Evolutionary conservation across 2,329 filamentous ascomycete species (phyloP).

Genomic region (Ceratocystis smalleyi): DNA sequence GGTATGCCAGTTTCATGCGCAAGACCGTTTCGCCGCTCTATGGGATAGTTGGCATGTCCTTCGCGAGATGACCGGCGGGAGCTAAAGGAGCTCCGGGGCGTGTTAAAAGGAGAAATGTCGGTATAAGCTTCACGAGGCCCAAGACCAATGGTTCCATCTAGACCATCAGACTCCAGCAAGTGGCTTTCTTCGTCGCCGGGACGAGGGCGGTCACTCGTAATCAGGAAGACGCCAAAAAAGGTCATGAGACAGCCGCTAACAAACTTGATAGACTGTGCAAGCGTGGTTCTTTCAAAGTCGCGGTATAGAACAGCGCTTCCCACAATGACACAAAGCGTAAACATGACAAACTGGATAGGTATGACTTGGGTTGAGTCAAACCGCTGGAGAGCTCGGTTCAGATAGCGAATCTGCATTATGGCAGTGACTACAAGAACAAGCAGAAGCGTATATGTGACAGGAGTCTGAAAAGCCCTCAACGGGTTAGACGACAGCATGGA

Average conservation of each 20-base stretch:
- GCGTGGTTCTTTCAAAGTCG: constrained; percentile 75
- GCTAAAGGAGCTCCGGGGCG: constrained; percentile 14
- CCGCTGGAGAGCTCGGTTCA: constrained; percentile 73
- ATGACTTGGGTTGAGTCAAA: constrained; percentile 98
- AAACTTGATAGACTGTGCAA: constrained; percentile 65
- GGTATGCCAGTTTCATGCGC: constrained; percentile 26
- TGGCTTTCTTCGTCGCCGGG: constrained; percentile 41
- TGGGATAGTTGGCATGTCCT: constrained; percentile 33
- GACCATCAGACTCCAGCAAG: constrained; percentile 38
- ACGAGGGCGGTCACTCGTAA: constrained; percentile 64
- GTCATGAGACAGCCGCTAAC: constrained; percentile 80
- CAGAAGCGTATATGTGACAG: constrained; percentile 77
- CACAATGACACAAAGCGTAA: constrained; percentile 87
- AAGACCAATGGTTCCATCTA: constrained; percentile 49
- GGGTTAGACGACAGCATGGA: constrained; percentile 86
- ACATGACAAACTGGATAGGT: constrained; percentile 91
- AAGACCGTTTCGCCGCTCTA: constrained; percentile 24
- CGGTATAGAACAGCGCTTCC: constrained; percentile 87
- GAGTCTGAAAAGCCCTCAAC: constrained; percentile 76
- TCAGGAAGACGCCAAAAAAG: constrained; percentile 92
- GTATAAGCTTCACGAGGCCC: constrained; percentile 27
- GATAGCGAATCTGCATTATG: constrained; percentile 91
- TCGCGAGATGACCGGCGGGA: constrained; percentile 29
- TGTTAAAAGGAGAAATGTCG: constrained; percentile 14
- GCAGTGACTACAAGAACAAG: constrained; percentile 68